Percentiles rank a stretch among this genome's conserved stretches.
phyloP scores from a whole-genome alignment of 768 basidiomycete species.

The Coprinopsis marcescibilis region DNA sequence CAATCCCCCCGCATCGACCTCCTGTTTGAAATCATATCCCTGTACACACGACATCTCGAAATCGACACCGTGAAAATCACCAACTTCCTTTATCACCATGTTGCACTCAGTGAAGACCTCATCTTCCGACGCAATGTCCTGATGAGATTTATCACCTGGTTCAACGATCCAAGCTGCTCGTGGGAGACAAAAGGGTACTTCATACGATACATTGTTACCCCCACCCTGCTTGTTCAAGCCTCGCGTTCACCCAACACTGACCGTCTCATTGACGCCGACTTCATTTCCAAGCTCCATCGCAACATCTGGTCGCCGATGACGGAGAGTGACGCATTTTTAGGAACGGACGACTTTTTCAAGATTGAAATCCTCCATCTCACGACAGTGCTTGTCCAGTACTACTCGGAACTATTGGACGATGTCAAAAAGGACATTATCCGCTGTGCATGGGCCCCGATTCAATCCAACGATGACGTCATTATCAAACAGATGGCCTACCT shows the following conservation, averaged over 20 bases:
- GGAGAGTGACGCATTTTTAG: conserved; percentile 43
- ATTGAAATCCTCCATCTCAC: conserved; percentile 91
- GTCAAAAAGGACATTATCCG: conserved; percentile 90
- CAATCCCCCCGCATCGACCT: conserved; percentile 78
- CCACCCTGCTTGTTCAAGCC: conserved; percentile 76
- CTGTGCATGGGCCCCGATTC: conserved; percentile 86
- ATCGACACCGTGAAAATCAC: conserved; percentile 76
- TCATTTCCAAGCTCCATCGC: conserved; percentile 62
- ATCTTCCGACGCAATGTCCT: conserved; percentile 78
- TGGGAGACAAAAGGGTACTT: conserved; percentile 77
- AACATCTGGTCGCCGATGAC: conserved; percentile 81
- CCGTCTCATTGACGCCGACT: conserved; percentile 64
- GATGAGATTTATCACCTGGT: conserved; percentile 81
- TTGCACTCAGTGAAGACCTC: conserved; percentile 65
- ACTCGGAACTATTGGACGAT: conserved; percentile 72
- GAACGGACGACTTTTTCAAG: conserved; percentile 77
- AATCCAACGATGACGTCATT: conserved; percentile 71
- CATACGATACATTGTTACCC: conserved; percentile 81
- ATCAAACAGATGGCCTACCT: conserved; percentile 93
- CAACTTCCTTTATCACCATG: conserved; percentile 82
- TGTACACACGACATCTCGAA: conserved; percentile 75
- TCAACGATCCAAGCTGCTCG: conserved; percentile 54
- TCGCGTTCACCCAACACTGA: conserved; percentile 44
- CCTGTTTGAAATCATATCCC: conserved; percentile 78
- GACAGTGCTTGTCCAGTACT: conserved; percentile 81